Evolutionary conservation across 768 basidiomycete genomes (phyloP).

Genomic region (Rhizopogon rudus): DNA sequence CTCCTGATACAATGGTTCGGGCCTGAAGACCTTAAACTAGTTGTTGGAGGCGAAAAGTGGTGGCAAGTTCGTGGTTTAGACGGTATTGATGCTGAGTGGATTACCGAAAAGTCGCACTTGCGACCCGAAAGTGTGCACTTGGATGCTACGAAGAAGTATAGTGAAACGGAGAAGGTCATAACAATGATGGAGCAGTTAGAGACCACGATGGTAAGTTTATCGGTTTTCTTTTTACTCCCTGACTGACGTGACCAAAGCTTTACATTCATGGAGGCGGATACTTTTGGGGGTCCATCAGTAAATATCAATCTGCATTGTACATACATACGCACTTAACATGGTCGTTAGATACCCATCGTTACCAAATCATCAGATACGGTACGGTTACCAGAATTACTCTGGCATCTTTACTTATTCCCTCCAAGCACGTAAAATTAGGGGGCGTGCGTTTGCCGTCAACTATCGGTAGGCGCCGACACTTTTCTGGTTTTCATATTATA

Average conservation of each 20-base stretch:
- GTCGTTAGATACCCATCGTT: conserved; percentile 49
- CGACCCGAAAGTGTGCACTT: conserved; percentile 9
- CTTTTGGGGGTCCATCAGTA: conserved; percentile 63
- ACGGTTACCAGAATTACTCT: conserved; percentile 2
- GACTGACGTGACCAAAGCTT: conserved; percentile 32
- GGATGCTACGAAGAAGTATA: conserved; percentile 28
- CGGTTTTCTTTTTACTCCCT: background rate
- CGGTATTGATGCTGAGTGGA: conserved; percentile 64
- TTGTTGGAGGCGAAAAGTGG: conserved; percentile 77
- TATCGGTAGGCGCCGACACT: conserved; percentile 31
- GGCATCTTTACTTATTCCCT: conserved; percentile 12
- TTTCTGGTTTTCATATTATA: background rate
- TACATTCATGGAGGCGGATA: conserved; percentile 70
- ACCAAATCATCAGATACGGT: conserved; percentile 57
- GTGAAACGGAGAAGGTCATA: conserved; percentile 35
- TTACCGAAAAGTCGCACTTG: conserved; percentile 47
- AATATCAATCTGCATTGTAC: background rate
- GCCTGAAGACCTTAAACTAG: conserved; percentile 57
- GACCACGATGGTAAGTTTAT: conserved; percentile 43
- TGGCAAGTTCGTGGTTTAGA: conserved; percentile 76
- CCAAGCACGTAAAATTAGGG: conserved; percentile 64
- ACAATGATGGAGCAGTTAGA: conserved; percentile 50
- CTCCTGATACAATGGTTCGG: conserved; percentile 68
- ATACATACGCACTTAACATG: background rate
- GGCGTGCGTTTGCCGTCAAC: conserved; percentile 61